Percentiles rank a stretch among this genome's conserved stretches.
Conservation (phyloP, 257 asterid genomes). For the Gardenia jasminoides region DNA sequence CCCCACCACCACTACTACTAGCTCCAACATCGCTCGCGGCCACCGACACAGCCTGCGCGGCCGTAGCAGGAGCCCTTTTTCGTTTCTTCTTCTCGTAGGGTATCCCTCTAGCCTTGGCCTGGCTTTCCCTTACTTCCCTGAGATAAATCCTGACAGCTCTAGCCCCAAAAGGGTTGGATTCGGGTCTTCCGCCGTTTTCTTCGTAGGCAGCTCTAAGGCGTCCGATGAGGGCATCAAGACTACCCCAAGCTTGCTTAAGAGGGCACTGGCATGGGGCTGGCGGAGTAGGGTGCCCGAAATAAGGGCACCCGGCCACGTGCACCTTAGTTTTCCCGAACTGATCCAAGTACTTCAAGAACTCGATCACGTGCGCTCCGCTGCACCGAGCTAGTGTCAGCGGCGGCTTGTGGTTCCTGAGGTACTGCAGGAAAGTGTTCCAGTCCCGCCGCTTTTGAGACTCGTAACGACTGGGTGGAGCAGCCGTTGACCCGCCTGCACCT, state of each 20-base stretch:
- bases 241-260: constrained; percentile 87
- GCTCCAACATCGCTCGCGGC: background rate
- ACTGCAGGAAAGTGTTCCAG: constrained; percentile 50
- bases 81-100: constrained; percentile 51
- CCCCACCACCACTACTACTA: constrained; percentile 1
- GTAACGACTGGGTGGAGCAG: constrained; percentile 43
- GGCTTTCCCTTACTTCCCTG: constrained; percentile 47
- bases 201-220: constrained; percentile 89
- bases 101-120: constrained; percentile 49
- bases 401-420: constrained; percentile 44
- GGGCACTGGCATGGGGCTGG: constrained; percentile 63
- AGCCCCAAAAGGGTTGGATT: constrained; percentile 49
- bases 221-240: constrained; percentile 80
- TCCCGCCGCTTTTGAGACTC: constrained; percentile 52
- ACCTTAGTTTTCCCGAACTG: constrained; percentile 54
- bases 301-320: constrained; percentile 42
- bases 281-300: constrained; percentile 47
- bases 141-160: constrained; percentile 45
- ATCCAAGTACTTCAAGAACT: constrained; percentile 46
- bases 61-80: constrained; percentile 23
- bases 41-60: background rate
- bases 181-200: constrained; percentile 73
- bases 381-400: constrained; percentile 42
- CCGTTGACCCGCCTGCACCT: constrained; percentile 25
- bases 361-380: constrained; percentile 57